A percentile compares a stretch with the other conserved stretches of the same genome.
phyloP scores from a whole-genome alignment of 495 filamentous ascomycete genomes.

The Aspergillus avenaceus region DNA sequence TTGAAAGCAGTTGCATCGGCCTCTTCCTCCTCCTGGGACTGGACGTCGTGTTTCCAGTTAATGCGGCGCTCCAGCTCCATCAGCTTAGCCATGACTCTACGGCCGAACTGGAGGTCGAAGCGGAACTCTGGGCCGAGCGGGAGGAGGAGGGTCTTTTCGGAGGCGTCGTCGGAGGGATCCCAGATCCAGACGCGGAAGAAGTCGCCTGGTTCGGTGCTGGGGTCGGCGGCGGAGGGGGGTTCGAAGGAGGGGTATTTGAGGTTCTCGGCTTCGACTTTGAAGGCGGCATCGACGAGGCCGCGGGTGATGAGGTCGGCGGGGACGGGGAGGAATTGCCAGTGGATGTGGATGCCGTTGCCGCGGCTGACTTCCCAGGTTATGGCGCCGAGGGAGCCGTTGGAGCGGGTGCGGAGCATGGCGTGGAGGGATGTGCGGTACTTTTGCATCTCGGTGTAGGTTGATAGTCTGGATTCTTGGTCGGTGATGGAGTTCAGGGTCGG shows the following conservation, averaged over 20 bases:
- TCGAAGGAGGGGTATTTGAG: conserved; percentile 56
- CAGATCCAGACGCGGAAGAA: conserved; percentile 86
- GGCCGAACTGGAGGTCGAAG: conserved; percentile 64
- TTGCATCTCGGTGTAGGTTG: conserved; percentile 72
- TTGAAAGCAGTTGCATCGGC: conserved; percentile 78
- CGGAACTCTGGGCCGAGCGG: conserved; percentile 48
- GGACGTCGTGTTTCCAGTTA: conserved; percentile 78
- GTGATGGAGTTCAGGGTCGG: conserved; percentile 61
- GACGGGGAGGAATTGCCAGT: conserved; percentile 93
- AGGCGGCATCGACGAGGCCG: conserved; percentile 75
- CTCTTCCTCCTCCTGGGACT: conserved; percentile 72
- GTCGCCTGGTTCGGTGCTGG: conserved; percentile 55
- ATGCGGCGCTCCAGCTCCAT: conserved; percentile 68
- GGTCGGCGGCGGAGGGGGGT: conserved; percentile 23
- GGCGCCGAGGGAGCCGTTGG: conserved; percentile 59
- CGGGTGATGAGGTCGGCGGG: conserved; percentile 56
- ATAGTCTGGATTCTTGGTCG: conserved; percentile 46
- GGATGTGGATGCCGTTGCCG: conserved; percentile 70
- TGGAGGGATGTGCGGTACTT: conserved; percentile 70
- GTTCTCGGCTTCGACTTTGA: conserved; percentile 80
- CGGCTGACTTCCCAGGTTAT: conserved; percentile 91
- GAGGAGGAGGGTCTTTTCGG: conserved; percentile 46
- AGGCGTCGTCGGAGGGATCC: conserved; percentile 26
- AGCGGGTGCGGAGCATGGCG: conserved; percentile 53
- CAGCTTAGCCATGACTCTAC: conserved; percentile 83